Base-by-base conservation (phyloP, 805 yeast species). In the Sugiyamaella lignohabitans region DNA sequence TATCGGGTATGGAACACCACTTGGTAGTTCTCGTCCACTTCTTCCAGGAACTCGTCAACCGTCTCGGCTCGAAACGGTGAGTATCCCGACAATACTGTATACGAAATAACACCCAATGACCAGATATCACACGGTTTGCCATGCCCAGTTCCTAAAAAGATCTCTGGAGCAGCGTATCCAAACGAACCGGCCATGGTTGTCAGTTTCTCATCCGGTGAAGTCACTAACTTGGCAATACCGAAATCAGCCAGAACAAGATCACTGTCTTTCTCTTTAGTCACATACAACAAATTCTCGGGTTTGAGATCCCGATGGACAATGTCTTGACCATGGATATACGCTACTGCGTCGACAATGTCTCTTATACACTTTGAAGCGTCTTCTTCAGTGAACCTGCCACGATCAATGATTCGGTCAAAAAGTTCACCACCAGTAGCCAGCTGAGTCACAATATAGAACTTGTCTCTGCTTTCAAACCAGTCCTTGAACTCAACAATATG, bases 81-180 rank as follows among this genome's bases (percentile, higher is more conserved):
- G 62, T 88, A 87, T 0, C 98, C 98, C 56, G 93, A 87, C 39
- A 91, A 71, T 40, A 89, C 68, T 0, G 97, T 89, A 64, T 87
- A 93, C 0, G 96, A 79, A 39, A 91, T 87, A 5, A 91, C 95
- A 30, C 98, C 98, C 35, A 91, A 62, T 1, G 95, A 84, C 98
- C 98, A 91, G 46, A 91, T 77, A 63, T 91, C 98, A 67, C 96
- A 91, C 1, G 96, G 91, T 59, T 85, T 87, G 35, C 96, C 95
- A 66, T 91, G 97, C 5, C 96, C 98, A 35, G 73, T 70, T 14
- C 84, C 80, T 37, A 80, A 67, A 34, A 91, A 74, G 5, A 91
- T 88, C 61, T 91, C 98, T 0, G 98, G 98, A 0, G 98, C 98
- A 29, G 95, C 96, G 63, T 91, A 91, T 1, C 98, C 98, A 65